phyloP scores from a whole-genome alignment of 345 rosid species.

The Garcia nutans region DNA sequence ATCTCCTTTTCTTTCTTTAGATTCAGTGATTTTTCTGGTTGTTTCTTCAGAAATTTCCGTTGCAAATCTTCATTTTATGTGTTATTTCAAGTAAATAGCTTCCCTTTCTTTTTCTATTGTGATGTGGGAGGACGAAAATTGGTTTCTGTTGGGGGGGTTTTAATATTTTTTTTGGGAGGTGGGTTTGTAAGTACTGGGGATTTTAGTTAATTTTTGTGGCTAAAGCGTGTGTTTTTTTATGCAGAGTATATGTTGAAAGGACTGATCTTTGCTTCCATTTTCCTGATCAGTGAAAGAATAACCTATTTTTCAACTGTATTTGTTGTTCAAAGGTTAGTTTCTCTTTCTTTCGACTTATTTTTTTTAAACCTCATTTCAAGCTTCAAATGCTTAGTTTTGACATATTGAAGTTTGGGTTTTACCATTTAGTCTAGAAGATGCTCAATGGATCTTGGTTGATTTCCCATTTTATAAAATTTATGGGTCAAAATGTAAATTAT shows the following conservation, averaged over 20 bases:
- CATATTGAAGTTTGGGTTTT: not conserved
- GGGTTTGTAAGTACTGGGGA: not conserved
- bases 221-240: constrained; percentile 2
- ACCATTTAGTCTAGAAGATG: not conserved
- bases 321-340: constrained; percentile 5
- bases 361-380: not conserved
- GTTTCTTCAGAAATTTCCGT: constrained; percentile 17
- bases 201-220: not conserved
- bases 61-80: no score
- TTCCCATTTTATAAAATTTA: not conserved
- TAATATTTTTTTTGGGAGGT: not conserved
- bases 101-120: not conserved
- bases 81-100: no score
- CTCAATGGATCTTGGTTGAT: not conserved
- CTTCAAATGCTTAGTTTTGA: not conserved
- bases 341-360: not conserved
- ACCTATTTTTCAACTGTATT: constrained; percentile 16
- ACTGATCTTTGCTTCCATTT: constrained; percentile 20
- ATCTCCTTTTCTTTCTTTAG: not conserved
- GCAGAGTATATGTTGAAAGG: constrained; percentile 15
- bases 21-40: constrained; percentile 12
- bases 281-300: constrained; percentile 1
- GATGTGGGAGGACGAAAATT: not conserved
- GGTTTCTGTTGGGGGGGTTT: not conserved
- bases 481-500: not conserved